Evolutionary conservation across 2,329 filamentous ascomycete species (phyloP).

Genomic region (Colletotrichum lindemuthianum): DNA sequence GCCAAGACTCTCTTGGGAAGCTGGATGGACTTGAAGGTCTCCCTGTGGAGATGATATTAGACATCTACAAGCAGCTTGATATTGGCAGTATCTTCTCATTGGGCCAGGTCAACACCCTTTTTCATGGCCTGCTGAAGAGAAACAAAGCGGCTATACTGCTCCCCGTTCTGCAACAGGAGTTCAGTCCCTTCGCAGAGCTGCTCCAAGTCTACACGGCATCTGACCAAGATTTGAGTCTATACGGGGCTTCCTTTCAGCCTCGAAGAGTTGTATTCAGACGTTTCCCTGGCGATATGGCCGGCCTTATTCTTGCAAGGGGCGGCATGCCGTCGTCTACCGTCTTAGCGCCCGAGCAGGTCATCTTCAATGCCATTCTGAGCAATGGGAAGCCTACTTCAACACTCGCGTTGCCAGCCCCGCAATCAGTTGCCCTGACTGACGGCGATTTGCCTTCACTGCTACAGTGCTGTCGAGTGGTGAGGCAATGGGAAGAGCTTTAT

Average conservation of each 20-base stretch:
- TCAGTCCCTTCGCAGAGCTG: constrained; percentile 56
- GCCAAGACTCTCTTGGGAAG: constrained; percentile 17
- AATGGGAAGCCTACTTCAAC: constrained; percentile 9
- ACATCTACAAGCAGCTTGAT: constrained; percentile 58
- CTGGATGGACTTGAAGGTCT: constrained; percentile 42
- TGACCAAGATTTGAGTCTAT: constrained; percentile 46
- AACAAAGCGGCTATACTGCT: constrained; percentile 55
- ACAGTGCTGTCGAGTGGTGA: constrained; percentile 48
- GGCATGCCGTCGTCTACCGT: constrained; percentile 6
- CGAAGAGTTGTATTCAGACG: constrained; percentile 52
- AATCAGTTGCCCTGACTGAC: constrained; percentile 45
- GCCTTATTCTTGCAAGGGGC: constrained; percentile 37
- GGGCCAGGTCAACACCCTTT: constrained; percentile 48
- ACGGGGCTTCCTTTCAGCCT: constrained; percentile 49
- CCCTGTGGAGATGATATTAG: constrained; percentile 59
- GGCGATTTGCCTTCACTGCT: constrained; percentile 47
- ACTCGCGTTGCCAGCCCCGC: constrained; percentile 16
- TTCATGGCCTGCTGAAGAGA: constrained; percentile 52
- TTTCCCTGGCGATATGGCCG: constrained; percentile 44
- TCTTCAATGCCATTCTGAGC: constrained; percentile 4
- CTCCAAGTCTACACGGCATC: constrained; percentile 58
- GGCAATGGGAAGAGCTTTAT: constrained; percentile 52
- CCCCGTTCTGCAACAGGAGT: constrained; percentile 53
- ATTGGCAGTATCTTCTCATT: constrained; percentile 52
- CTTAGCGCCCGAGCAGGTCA: not conserved